Percentiles rank a stretch among this genome's conserved stretches.
phyloP scores from a whole-genome alignment of 192 early-diverging fungal genomes.

The Entomortierella beljakovae region DNA sequence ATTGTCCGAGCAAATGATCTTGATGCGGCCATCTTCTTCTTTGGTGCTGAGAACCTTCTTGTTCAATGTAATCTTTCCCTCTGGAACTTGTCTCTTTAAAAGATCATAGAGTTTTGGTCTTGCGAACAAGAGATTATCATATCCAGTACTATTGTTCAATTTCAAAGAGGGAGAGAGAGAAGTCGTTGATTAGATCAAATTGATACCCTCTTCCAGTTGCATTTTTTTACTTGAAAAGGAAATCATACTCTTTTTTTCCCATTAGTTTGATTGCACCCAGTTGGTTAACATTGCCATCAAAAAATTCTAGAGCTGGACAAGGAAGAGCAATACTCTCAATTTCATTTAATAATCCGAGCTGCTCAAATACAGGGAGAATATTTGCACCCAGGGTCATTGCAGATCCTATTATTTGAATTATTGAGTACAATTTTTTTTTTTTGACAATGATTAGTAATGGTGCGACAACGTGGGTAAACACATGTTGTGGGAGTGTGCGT shows the following conservation, averaged over 20 bases:
- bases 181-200: background rate
- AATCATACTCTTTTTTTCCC: background rate
- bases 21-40: background rate
- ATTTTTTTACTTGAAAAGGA: background rate
- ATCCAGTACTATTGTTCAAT: background rate
- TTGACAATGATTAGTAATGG: background rate
- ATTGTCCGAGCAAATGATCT: background rate
- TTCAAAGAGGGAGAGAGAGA: background rate
- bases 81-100: background rate
- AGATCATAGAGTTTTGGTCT: background rate
- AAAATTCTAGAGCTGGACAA: background rate
- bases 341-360: background rate
- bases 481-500: background rate
- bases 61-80: background rate
- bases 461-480: background rate
- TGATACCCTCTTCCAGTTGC: background rate
- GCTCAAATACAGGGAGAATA: background rate
- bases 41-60: background rate
- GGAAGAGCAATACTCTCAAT: background rate
- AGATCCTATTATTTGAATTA: background rate
- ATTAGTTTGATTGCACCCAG: background rate
- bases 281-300: background rate
- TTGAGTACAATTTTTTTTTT: background rate
- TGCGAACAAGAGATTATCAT: background rate
- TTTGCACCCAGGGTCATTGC: background rate